Evolutionary conservation across 1,284 basidiomycete genomes (phyloP).

Genomic region (Caloboletus firmus): DNA sequence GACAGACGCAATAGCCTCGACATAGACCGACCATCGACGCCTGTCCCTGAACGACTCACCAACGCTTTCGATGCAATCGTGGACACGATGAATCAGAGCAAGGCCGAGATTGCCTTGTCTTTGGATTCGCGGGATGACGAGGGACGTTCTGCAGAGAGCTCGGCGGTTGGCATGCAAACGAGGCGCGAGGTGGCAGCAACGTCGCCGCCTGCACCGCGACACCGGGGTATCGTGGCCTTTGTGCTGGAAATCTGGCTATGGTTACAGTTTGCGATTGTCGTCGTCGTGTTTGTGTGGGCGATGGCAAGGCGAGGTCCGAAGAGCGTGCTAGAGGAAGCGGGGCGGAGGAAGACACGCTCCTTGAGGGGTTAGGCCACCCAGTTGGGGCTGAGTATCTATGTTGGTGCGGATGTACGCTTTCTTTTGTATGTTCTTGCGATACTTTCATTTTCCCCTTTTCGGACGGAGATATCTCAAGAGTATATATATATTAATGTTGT

Average conservation of each 20-base stretch:
- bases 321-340: conserved; percentile 57
- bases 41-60: conserved; percentile 38
- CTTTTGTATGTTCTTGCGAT: conserved; percentile 1
- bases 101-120: conserved; percentile 13
- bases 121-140: conserved; percentile 16
- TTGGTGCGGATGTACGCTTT: conserved; percentile 1
- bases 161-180: background rate
- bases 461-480: conserved; percentile 23
- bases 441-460: background rate
- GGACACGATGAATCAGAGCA: conserved; percentile 37
- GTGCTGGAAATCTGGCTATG: conserved; percentile 76
- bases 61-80: conserved; percentile 44
- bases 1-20: conserved; percentile 16
- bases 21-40: conserved; percentile 30
- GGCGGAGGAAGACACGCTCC: conserved; percentile 40
- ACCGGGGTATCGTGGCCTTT: conserved; percentile 46
- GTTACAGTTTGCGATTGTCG: conserved; percentile 72
- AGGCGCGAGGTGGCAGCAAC: conserved; percentile 6
- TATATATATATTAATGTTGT: conserved; percentile 26
- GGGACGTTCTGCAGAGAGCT: conserved; percentile 1
- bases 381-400: conserved; percentile 34
- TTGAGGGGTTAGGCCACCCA: conserved; percentile 7
- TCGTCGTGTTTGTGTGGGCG: conserved; percentile 72
- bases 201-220: conserved; percentile 22
- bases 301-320: conserved; percentile 76